A percentile compares a stretch with the other conserved stretches of the same genome.
These are phyloP conservation scores for Monosporozyma siamensis DNA, from an alignment of 805 yeast species.

Conservation along the genomic window DNA sequence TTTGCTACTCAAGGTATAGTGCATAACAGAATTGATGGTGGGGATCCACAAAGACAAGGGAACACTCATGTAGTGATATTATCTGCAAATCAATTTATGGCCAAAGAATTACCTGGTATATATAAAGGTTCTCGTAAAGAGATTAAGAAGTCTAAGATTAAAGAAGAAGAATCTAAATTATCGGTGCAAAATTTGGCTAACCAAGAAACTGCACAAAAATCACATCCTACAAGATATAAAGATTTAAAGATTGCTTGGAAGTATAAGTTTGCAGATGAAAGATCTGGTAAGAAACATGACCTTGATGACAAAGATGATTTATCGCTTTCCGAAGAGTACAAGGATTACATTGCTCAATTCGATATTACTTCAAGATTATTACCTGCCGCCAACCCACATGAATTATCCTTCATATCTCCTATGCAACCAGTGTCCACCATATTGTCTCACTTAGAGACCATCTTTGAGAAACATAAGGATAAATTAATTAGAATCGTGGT, in stretches of 20 bases:
- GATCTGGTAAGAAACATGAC: conserved; percentile 3
- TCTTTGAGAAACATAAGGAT: conserved; percentile 34
- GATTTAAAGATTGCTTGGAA: conserved; percentile 92
- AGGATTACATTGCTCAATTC: conserved; percentile 54
- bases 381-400: conserved; percentile 49
- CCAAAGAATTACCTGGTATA: conserved; percentile 64
- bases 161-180: conserved; percentile 49
- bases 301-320: conserved; percentile 13
- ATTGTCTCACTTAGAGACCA: conserved; percentile 36
- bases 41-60: conserved; percentile 5
- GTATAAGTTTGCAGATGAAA: conserved; percentile 48
- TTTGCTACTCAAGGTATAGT: conserved; percentile 71
- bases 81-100: conserved; percentile 51
- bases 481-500: conserved; percentile 55
- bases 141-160: conserved; percentile 49
- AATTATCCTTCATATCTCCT: conserved; percentile 47
- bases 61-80: conserved; percentile 57
- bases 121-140: conserved; percentile 63
- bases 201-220: conserved; percentile 32
- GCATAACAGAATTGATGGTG: conserved; percentile 45
- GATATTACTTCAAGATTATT: conserved; percentile 64
- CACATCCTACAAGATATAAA: conserved; percentile 18
- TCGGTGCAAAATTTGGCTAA: conserved; percentile 52
- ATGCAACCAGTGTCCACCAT: conserved; percentile 20
- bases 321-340: conserved; percentile 28